Evolutionary conservation across 1,284 basidiomycete species (phyloP).

Genomic region (Trichosporon sp.): DNA sequence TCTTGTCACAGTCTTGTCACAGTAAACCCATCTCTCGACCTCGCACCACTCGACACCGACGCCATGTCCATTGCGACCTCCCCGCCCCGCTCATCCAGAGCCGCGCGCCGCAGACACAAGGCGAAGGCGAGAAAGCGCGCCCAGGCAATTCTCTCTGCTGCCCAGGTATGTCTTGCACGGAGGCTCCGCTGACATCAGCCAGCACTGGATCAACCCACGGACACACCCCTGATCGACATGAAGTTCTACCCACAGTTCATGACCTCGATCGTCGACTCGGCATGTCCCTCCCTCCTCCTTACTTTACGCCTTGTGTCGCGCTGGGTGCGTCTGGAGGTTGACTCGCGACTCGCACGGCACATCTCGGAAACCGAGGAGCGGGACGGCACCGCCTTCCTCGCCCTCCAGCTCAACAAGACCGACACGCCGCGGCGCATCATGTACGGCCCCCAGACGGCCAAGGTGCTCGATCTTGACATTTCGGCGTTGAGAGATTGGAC

Average conservation of each 20-base stretch:
- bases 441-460: background rate
- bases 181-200: background rate
- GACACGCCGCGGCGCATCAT: background rate
- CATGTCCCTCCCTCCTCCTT: background rate
- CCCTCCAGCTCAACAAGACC: background rate
- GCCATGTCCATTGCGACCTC: too few species aligned
- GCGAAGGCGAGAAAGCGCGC: too few species aligned
- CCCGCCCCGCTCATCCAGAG: too few species aligned
- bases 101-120: too few species aligned
- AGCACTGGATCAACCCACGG: background rate
- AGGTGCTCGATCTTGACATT: background rate
- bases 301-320: background rate
- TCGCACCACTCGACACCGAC: too few species aligned
- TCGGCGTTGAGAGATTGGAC: too few species aligned
- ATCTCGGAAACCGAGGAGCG: background rate
- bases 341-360: background rate
- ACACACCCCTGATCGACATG: background rate
- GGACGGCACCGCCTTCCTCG: background rate
- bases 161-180: background rate
- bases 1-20: too few species aligned
- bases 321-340: background rate
- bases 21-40: too few species aligned
- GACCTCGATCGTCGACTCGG: background rate
- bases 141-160: too few species aligned
- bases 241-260: constrained; percentile 14